Conservation (phyloP, 345 rosid species). For the Cardiospermum halicacabum region DNA sequence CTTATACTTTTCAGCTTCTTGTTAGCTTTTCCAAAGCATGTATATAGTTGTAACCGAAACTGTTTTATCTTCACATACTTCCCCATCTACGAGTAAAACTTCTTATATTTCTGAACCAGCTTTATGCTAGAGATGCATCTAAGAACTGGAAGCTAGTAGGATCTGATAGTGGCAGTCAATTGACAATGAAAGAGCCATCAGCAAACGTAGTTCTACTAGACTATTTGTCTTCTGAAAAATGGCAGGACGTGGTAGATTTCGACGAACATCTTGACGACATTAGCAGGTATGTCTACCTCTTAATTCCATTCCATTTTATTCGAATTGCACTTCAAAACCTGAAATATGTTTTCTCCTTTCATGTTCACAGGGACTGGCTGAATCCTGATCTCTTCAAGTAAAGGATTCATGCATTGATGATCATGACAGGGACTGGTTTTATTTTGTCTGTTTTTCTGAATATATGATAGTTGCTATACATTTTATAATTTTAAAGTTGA, state of each 20-base stretch:
- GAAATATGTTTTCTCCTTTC: constrained; percentile 13
- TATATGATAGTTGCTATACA: too few relatives aligned
- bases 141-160: constrained; percentile 79
- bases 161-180: constrained; percentile 57
- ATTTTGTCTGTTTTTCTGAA: too few relatives aligned
- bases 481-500: too few relatives aligned
- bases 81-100: not conserved
- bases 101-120: constrained; percentile 36
- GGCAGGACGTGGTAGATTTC: constrained; percentile 79
- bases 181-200: constrained; percentile 73
- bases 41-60: not conserved
- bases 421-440: too few relatives aligned
- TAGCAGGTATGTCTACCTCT: constrained; percentile 53
- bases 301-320: not conserved
- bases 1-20: not conserved
- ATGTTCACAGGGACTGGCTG: constrained; percentile 82
- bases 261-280: constrained; percentile 94
- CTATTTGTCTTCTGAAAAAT: constrained; percentile 68
- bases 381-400: constrained; percentile 83
- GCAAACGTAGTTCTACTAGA: constrained; percentile 67
- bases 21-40: not conserved
- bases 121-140: constrained; percentile 76
- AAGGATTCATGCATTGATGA: too few relatives aligned
- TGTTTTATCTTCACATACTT: not conserved
- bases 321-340: not conserved